A percentile compares a stretch with the other conserved stretches of the same genome.
These are phyloP conservation scores for Stagonosporopsis tanaceti DNA, from an alignment of 2,329 filamentous ascomycete genomes.

Conservation along the genomic window DNA sequence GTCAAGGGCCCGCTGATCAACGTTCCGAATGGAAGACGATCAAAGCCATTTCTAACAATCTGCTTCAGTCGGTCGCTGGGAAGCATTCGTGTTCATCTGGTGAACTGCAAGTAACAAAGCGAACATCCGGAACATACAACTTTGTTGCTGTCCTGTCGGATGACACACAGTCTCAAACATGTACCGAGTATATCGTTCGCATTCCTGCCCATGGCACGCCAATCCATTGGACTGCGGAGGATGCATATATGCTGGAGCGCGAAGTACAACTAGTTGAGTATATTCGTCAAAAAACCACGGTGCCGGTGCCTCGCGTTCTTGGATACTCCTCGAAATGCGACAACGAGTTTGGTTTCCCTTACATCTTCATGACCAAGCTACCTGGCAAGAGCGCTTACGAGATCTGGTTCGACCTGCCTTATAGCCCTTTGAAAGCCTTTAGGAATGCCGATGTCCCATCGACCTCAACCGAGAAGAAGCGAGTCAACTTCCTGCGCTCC, in stretches of 20 bases:
- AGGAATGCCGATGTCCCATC: constrained; percentile 5
- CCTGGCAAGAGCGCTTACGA: constrained; percentile 17
- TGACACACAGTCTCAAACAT: not conserved
- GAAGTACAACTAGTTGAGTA: constrained; percentile 10
- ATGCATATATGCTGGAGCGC: constrained; percentile 13
- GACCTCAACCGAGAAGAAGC: constrained; percentile 3
- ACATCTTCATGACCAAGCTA: constrained; percentile 27
- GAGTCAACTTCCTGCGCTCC: constrained; percentile 26
- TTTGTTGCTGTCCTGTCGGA: not conserved
- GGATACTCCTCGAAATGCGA: constrained; percentile 17
- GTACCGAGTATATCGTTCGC: constrained; percentile 1
- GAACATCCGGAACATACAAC: not conserved
- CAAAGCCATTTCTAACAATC: not conserved
- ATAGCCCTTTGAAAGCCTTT: not conserved
- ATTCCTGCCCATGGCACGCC: constrained; percentile 11
- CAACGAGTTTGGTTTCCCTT: constrained; percentile 26
- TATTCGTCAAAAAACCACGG: constrained; percentile 1
- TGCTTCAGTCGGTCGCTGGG: not conserved
- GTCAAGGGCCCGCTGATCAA: not conserved
- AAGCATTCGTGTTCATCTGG: not conserved
- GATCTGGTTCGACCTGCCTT: constrained; percentile 22
- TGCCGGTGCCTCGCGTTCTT: constrained; percentile 23
- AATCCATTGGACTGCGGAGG: not conserved
- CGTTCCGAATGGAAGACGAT: not conserved
- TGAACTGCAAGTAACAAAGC: not conserved